Evolutionary conservation across 2,329 filamentous ascomycete genomes (phyloP), one percentile per base, ranked within the genome.

Genomic region (Aureobasidium lini): DNA sequence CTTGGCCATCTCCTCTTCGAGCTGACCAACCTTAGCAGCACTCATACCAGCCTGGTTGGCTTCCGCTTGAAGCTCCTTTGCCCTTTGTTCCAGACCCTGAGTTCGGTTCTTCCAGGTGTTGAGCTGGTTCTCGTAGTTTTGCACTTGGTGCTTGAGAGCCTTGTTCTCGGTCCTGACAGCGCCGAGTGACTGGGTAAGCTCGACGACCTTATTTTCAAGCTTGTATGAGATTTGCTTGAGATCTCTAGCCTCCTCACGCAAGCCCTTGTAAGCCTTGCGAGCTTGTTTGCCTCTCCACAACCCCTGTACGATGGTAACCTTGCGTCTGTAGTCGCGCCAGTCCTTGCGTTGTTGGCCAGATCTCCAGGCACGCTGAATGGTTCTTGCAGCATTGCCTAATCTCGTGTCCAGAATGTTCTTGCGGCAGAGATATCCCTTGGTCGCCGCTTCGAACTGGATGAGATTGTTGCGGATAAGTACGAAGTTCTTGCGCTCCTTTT

Each of bases 221-320:
- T 96, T 97, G 81, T 99, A 99, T 2, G 94, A 97, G 67, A 99
- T 99, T 75, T 97, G 93, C 81, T 97, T 97, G 73, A 99, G 84
- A 78, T 99, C 95, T 70, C 94, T 89, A 65, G 94, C 94, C 76
- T 99, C 94, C 75, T 96, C 92, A 66, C 94, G 90, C 62, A 95
- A 78, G 67, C 80, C 85, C 84, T 96, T 97, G 81, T 99, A 99
- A 50, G 84, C 86, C 65, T 81, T 84, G 65, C 94, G 85, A 59
- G 94, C 93, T 64, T 75, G 71, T 74, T 84, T 92, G 71, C 92
- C 93, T 72, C 94, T 87, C 90, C 90, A 97, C 71, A 97, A 75
- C 73, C 86, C 96, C 76, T 99, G 94, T 46, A 96, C 85, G 65
- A 96, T 84, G 64, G 93, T 81, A 61, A 95, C 85, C 78, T 96